phyloP scores from a whole-genome alignment of 1,139 yeast genomes.

The Kazachstania sp. region DNA sequence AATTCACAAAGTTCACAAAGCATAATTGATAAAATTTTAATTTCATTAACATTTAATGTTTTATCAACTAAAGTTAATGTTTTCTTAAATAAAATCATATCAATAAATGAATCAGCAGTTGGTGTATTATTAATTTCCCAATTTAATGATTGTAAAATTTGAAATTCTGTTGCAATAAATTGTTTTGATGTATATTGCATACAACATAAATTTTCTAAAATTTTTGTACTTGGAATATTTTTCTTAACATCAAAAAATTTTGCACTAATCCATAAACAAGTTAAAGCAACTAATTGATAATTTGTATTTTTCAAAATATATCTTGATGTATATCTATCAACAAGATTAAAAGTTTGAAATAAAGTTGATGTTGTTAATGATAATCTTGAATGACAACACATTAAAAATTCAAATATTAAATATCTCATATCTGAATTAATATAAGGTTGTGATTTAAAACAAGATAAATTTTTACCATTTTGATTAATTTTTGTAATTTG shows the following conservation, averaged over 20 bases:
- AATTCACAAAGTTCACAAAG: slow-evolving; percentile 13
- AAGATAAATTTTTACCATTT: slow-evolving; percentile 6
- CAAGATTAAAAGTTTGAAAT: slow-evolving; percentile 69
- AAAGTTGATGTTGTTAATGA: slow-evolving; percentile 71
- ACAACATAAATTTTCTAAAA: slow-evolving; percentile 44
- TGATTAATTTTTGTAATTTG: slow-evolving; percentile 5
- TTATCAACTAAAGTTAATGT: neutral
- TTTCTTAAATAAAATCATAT: slow-evolving; percentile 9
- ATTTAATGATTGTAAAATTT: slow-evolving; percentile 39
- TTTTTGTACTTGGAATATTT: slow-evolving; percentile 51
- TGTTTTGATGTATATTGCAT: slow-evolving; percentile 50
- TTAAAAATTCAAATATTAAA: slow-evolving; percentile 62
- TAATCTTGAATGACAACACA: slow-evolving; percentile 76
- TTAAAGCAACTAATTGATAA: slow-evolving; percentile 59
- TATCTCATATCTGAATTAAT: slow-evolving; percentile 15
- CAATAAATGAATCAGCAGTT: slow-evolving; percentile 14
- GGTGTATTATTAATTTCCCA: slow-evolving; percentile 16
- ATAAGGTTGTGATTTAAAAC: slow-evolving; percentile 22
- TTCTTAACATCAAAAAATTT: slow-evolving; percentile 63
- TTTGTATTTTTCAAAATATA: slow-evolving; percentile 64
- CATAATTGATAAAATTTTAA: slow-evolving; percentile 19
- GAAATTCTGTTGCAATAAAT: slow-evolving; percentile 62
- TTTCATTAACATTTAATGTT: slow-evolving; percentile 14
- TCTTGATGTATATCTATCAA: slow-evolving; percentile 85
- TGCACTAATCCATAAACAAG: slow-evolving; percentile 67